Evolutionary conservation across 768 basidiomycete genomes (phyloP), one percentile per base, ranked within the genome.

Genomic region (Leucocoprinus birnbaumii): DNA sequence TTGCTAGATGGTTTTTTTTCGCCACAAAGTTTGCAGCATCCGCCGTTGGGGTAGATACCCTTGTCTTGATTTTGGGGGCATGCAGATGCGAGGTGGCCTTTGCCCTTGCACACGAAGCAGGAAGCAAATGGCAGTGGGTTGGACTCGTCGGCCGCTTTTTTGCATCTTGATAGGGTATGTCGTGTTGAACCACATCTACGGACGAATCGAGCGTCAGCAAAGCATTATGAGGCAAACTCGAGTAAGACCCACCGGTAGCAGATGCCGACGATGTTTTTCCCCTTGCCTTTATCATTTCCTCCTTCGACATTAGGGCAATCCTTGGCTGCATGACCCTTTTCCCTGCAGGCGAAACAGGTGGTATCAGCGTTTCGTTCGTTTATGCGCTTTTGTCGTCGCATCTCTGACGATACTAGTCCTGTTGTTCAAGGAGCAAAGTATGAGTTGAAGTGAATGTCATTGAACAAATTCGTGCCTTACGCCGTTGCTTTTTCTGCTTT

Each of bases 1-100:
- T n/a, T n/a, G n/a, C n/a, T n/a, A n/a, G n/a, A n/a, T n/a, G n/a
- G n/a, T n/a, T n/a, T 80, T 4, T 85, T 94, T 54, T 90, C 84
- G 6, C 87, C 85, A 63, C 95, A 98, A 8, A 97, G 75, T 63
- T 93, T 95, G 64, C 95, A 98, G 55, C 77, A 82, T 2, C 95
- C 95, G 22, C 94, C 94, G 57, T 96, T 88, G 0, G 93, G 91
- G 62, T 97, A 97, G 22, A 96, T 77, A 0, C 94, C 93, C 61
- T 83, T 89, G 0, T 77, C 78, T 59, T 80, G 79, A 64, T 97
- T 97, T 62, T 86, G 71, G 0, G 91, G 88, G 68, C 95, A 98
- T 13, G 81, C 70, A 1, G 89, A 86, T 2, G 91, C 90, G 1
- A 98, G 79, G 65, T 98, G 95, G 1, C 95, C 95, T 61, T 80